Evolutionary conservation across 345 rosid species (phyloP).

Genomic region (Sonneratia alba): DNA sequence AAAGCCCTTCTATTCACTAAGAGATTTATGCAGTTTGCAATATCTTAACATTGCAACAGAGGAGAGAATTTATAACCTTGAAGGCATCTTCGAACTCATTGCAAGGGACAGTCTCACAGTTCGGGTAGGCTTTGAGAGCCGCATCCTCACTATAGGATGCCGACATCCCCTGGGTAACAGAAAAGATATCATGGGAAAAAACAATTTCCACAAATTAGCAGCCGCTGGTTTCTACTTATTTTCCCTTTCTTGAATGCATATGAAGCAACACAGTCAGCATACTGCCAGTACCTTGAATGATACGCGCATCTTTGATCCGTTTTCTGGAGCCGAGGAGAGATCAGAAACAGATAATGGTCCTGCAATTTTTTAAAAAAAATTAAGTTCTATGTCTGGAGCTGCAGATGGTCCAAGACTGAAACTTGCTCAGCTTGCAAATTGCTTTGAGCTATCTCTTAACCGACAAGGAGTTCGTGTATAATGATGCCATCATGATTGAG

Average conservation of each 20-base stretch:
- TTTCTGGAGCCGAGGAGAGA: constrained; percentile 23
- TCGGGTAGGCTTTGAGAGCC: constrained; percentile 57
- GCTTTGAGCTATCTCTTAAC: not conserved
- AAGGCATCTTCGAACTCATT: constrained; percentile 48
- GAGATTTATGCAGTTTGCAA: not conserved
- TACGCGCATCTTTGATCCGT: constrained; percentile 29
- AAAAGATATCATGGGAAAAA: not conserved
- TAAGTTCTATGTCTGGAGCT: not conserved
- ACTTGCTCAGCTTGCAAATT: not conserved
- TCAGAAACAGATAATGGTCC: constrained; percentile 44
- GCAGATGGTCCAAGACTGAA: not conserved
- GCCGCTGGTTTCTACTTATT: not conserved
- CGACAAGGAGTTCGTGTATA: too few relatives aligned
- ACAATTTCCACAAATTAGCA: not conserved
- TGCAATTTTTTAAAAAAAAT: constrained; percentile 11
- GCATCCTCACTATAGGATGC: constrained; percentile 56
- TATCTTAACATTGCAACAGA: not conserved
- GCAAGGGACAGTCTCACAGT: constrained; percentile 50
- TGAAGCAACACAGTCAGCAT: not conserved
- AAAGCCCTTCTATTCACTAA: not conserved
- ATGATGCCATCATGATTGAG: too few relatives aligned
- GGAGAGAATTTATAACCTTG: constrained; percentile 24
- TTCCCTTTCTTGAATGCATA: not conserved
- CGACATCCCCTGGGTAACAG: constrained; percentile 31
- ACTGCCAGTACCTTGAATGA: constrained; percentile 34